Percentiles rank a stretch among this genome's conserved stretches.
Conservation (phyloP, 176 grass and related monocot species). For the Carex myosuroides region DNA sequence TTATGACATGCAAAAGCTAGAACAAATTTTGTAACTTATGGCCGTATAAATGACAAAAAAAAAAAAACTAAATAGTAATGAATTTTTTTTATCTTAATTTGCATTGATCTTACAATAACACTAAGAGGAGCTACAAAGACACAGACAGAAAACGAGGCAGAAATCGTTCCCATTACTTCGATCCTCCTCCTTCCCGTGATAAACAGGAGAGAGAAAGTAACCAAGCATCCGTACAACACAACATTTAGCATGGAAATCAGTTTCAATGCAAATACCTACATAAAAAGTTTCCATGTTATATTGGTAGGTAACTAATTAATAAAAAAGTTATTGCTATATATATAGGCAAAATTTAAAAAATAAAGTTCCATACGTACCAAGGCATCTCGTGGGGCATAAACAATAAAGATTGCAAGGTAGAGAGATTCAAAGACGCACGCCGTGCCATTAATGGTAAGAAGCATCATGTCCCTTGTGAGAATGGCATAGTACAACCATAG, state of each 20-base stretch:
- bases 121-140: constrained; percentile 77
- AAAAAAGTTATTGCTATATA: not conserved
- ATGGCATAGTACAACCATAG: constrained; percentile 85
- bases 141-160: constrained; percentile 51
- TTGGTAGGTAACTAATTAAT: not conserved
- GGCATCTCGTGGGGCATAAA: constrained; percentile 48
- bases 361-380: constrained; percentile 22
- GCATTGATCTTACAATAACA: constrained; percentile 55
- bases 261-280: constrained; percentile 46
- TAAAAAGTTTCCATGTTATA: not conserved
- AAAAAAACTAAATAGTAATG: not conserved
- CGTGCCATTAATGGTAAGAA: constrained; percentile 67
- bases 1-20: not conserved
- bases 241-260: constrained; percentile 41
- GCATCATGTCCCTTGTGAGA: constrained; percentile 42
- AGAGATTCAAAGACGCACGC: constrained; percentile 42
- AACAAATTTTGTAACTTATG: not conserved
- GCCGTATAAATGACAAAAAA: not conserved
- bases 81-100: not conserved
- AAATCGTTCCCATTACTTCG: constrained; percentile 44
- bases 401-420: constrained; percentile 62
- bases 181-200: constrained; percentile 29
- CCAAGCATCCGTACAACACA: constrained; percentile 37
- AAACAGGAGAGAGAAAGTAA: constrained; percentile 32
- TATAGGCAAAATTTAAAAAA: not conserved